Evolutionary conservation across 2,329 filamentous ascomycete species (phyloP).

Genomic region (Phyllosticta paracitricarpa): DNA sequence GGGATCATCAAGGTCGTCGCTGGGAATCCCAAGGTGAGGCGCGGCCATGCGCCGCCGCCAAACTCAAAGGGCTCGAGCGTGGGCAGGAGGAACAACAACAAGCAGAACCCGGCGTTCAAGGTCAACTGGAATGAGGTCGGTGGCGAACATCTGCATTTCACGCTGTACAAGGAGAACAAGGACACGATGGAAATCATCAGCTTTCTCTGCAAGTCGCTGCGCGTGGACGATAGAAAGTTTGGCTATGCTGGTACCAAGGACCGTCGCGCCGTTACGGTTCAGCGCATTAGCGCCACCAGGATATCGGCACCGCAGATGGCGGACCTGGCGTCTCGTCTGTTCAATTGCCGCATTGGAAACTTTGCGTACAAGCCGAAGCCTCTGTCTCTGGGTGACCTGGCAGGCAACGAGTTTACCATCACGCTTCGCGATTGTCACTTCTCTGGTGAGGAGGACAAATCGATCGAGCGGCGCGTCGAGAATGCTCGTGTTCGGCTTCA

Average conservation of each 20-base stretch:
- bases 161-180: constrained; percentile 91
- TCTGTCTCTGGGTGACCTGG: constrained; percentile 72
- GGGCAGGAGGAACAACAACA: background rate
- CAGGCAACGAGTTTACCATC: constrained; percentile 87
- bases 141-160: constrained; percentile 83
- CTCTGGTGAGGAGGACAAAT: constrained; percentile 30
- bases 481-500: constrained; percentile 44
- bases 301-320: constrained; percentile 54
- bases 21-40: constrained; percentile 21
- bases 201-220: constrained; percentile 64
- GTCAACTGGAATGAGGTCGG: constrained; percentile 51
- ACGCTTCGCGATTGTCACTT: constrained; percentile 78
- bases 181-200: constrained; percentile 88
- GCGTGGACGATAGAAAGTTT: constrained; percentile 62
- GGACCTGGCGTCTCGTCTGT: constrained; percentile 49
- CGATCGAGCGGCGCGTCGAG: constrained; percentile 28
- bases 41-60: constrained; percentile 5
- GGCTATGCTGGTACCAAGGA: constrained; percentile 88
- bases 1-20: constrained; percentile 54
- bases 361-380: constrained; percentile 65
- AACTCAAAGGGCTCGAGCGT: constrained; percentile 12
- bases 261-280: constrained; percentile 73
- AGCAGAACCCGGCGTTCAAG: background rate
- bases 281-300: constrained; percentile 62
- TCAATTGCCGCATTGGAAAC: constrained; percentile 61